A percentile compares a stretch with the other conserved stretches of the same genome.
These are phyloP conservation scores for Boletus nobilissimus DNA, from an alignment of 1,284 basidiomycete species.

Conservation along the genomic window DNA sequence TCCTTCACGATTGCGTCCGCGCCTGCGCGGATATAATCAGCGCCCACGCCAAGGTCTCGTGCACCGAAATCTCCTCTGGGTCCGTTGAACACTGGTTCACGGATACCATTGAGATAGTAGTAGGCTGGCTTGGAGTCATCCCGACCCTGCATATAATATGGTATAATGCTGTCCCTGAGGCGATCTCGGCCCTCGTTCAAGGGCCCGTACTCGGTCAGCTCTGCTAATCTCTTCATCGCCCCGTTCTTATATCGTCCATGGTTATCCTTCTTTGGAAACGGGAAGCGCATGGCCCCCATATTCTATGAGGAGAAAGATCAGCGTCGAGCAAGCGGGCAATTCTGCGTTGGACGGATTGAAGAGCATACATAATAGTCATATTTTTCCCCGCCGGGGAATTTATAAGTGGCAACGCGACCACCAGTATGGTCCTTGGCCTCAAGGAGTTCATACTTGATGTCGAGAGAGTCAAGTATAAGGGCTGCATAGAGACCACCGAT, in stretches of 20 bases:
- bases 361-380: too few relatives aligned
- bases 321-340: too few relatives aligned
- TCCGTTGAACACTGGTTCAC: background rate
- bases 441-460: too few relatives aligned
- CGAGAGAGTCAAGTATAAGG: too few relatives aligned
- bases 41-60: constrained; percentile 17
- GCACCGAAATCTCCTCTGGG: constrained; percentile 23
- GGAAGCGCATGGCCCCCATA: too few relatives aligned
- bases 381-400: too few relatives aligned
- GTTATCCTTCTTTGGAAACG: constrained; percentile 29
- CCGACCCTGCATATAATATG: constrained; percentile 16
- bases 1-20: constrained; percentile 23
- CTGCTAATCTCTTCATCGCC: constrained; percentile 46
- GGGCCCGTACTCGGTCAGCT: constrained; percentile 35
- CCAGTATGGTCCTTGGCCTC: too few relatives aligned
- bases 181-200: constrained; percentile 26
- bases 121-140: constrained; percentile 15
- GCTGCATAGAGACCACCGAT: too few relatives aligned
- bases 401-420: too few relatives aligned
- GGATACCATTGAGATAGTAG: constrained; percentile 30
- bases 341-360: too few relatives aligned
- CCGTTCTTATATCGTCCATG: constrained; percentile 34
- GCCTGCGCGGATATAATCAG: too few relatives aligned
- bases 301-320: too few relatives aligned
- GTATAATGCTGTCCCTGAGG: constrained; percentile 24